Conservation (phyloP, 352 stramenopile genomes). For the Phytophthora pseudosyringae region DNA sequence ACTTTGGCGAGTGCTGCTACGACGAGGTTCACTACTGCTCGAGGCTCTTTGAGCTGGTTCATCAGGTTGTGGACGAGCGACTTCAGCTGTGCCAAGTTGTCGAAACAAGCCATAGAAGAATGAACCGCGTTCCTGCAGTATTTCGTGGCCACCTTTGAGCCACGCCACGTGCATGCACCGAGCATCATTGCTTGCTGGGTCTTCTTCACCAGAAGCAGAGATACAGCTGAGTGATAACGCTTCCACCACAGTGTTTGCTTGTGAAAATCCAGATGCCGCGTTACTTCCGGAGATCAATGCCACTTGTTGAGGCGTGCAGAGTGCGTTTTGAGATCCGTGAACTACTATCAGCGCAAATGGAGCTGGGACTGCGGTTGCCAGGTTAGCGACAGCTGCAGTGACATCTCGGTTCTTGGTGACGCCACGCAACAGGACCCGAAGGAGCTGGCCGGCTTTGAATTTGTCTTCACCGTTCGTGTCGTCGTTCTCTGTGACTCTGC, state of each 20-base stretch:
- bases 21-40: background rate
- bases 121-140: constrained; percentile 63
- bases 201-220: background rate
- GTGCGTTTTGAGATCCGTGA: constrained; percentile 61
- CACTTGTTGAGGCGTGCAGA: constrained; percentile 49
- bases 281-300: constrained; percentile 26
- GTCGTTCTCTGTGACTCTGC: background rate
- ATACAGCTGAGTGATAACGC: constrained; percentile 14
- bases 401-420: constrained; percentile 52
- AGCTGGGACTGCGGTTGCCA: constrained; percentile 21
- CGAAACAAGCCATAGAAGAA: constrained; percentile 67
- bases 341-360: constrained; percentile 64
- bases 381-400: constrained; percentile 34
- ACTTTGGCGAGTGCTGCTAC: background rate
- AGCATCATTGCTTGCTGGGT: constrained; percentile 2
- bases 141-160: constrained; percentile 80
- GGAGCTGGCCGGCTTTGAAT: constrained; percentile 35
- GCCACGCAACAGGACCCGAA: constrained; percentile 51
- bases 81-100: constrained; percentile 34
- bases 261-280: constrained; percentile 7
- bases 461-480: background rate
- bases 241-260: constrained; percentile 17
- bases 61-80: constrained; percentile 1
- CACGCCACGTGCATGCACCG: constrained; percentile 59
- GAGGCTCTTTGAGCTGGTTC: background rate